These are phyloP conservation scores for Ogataea zsoltii DNA, from an alignment of 805 yeast genomes.

Conservation along the genomic window DNA sequence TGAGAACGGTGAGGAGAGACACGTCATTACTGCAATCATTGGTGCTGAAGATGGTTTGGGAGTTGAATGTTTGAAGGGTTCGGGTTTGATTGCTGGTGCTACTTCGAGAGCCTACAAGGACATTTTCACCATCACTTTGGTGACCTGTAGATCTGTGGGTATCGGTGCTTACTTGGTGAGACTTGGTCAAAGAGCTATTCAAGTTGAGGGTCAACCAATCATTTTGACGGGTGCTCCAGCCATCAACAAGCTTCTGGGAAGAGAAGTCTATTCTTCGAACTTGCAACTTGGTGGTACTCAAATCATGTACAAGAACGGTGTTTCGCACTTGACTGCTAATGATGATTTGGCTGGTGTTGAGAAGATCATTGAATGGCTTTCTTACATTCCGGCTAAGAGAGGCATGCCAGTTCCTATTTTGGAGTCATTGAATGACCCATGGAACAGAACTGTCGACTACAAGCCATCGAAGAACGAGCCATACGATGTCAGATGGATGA, in stretches of 20 bases:
- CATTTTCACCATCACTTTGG: constrained; percentile 95
- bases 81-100: constrained; percentile 98
- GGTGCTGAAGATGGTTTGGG: constrained; percentile 97
- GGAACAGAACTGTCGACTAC: constrained; percentile 93
- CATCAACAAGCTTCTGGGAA: constrained; percentile 91
- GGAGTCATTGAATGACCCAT: constrained; percentile 68
- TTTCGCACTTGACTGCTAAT: constrained; percentile 93
- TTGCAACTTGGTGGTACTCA: constrained; percentile 99
- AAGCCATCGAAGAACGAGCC: constrained; percentile 69
- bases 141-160: constrained; percentile 99
- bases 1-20: constrained; percentile 82
- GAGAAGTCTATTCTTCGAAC: constrained; percentile 96
- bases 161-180: constrained; percentile 98
- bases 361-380: constrained; percentile 92
- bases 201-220: constrained; percentile 98
- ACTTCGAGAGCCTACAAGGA: constrained; percentile 97
- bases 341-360: constrained; percentile 97
- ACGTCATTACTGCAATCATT: constrained; percentile 78
- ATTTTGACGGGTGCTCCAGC: constrained; percentile 99
- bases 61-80: constrained; percentile 97
- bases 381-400: constrained; percentile 90
- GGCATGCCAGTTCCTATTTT: constrained; percentile 88
- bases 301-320: constrained; percentile 98
- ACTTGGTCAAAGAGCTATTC: constrained; percentile 98
- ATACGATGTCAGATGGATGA: constrained; percentile 94